Evolutionary conservation across 2,329 filamentous ascomycete genomes (phyloP), one percentile per base, ranked within the genome.

Genomic region (Diplodia seriata): DNA sequence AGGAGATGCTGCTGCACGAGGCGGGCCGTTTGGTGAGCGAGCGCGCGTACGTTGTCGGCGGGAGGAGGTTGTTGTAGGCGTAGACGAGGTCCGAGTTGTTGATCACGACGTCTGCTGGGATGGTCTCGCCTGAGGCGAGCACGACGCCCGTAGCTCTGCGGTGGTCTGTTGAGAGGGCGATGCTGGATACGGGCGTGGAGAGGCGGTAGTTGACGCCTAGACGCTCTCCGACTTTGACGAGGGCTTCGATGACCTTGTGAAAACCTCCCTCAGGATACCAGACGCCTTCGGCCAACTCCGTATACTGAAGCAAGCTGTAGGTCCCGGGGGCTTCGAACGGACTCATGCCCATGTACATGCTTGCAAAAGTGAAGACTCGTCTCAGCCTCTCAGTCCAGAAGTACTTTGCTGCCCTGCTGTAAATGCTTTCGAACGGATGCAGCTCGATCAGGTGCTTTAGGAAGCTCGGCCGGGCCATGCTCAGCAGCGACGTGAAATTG

Each of bases 311-410:
- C 69, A 93, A 77, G 59, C 85, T 89, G 78, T 93, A 93, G 1
- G 90, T 92, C 3, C 88, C 90, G 0, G 90, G 91, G 0, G 91
- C 90, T 74, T 91, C 89, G 74, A 90, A 93, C 0, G 91, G 91
- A 66, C 85, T 89, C 90, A 93, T 93, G 0, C 91, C 91, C 88
- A 93, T 90, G 74, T 93, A 93, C 90, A 93, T 93, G 72, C 89
- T 92, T 26, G 87, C 90, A 77, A 93, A 93, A 0, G 90, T 92
- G 71, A 93, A 93, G 0, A 90, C 90, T 31, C 90, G 80, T 69
- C 90, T 82, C 73, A 93, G 74, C 68, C 90, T 81, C 74, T 92
- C 90, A 0, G 88, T 89, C 82, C 82, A 85, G 76, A 93, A 93
- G 73, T 92, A 92, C 69, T 84, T 84, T 31, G 85, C 82, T 3